These are phyloP conservation scores for Chloranthus sessilifolius DNA, from an alignment of 164 flowering plant species.

Conservation along the genomic window DNA sequence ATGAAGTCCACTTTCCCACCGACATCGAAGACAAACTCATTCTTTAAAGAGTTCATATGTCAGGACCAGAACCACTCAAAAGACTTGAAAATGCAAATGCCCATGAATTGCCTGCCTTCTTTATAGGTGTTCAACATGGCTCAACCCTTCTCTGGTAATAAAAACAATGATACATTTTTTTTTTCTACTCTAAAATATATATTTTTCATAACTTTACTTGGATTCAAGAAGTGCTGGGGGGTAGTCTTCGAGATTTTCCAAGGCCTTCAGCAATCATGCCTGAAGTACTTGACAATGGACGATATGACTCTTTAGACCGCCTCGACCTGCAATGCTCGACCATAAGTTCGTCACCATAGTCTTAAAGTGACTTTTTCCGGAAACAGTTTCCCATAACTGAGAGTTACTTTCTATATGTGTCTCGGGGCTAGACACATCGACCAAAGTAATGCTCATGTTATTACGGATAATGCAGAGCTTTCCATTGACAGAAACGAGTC, in stretches of 20 bases:
- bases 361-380: conserved; percentile 13
- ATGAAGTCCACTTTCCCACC: too few relatives aligned
- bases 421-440: conserved; percentile 68
- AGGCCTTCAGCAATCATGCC: conserved; percentile 44
- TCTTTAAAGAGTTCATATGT: too few relatives aligned
- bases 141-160: too few relatives aligned
- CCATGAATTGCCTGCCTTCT: too few relatives aligned
- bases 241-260: not conserved
- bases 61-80: too few relatives aligned
- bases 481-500: conserved; percentile 81
- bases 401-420: conserved; percentile 53
- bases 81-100: too few relatives aligned
- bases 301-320: conserved; percentile 76
- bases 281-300: conserved; percentile 96
- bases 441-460: conserved; percentile 93
- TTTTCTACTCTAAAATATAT: too few relatives aligned
- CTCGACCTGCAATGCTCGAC: conserved; percentile 86
- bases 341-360: conserved; percentile 28
- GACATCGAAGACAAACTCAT: too few relatives aligned
- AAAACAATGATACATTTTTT: too few relatives aligned
- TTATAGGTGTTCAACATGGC: too few relatives aligned
- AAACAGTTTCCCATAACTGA: conserved; percentile 23
- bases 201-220: too few relatives aligned
- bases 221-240: too few relatives aligned
- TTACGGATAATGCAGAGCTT: conserved; percentile 92